phyloP scores from a whole-genome alignment of 108 stramenopile species.

The Cyclotella kingstonii region DNA sequence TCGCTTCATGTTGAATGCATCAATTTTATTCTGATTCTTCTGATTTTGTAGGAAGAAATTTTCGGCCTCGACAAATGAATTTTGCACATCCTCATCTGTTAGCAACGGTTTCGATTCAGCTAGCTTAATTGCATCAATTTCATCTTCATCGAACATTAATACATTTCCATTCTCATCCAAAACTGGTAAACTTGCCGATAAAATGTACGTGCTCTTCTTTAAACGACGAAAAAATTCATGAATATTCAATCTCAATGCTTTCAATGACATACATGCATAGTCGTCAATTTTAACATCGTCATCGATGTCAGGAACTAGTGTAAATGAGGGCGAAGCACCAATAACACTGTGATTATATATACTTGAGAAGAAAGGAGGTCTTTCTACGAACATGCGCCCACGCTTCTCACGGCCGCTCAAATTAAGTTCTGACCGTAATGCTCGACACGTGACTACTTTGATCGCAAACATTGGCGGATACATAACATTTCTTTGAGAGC shows the following conservation, averaged over 20 bases:
- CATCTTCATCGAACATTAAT: constrained; percentile 17
- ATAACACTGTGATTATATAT: neutral
- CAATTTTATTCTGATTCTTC: constrained; percentile 4
- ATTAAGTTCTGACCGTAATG: constrained; percentile 61
- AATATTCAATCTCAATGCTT: constrained; percentile 62
- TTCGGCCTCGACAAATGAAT: constrained; percentile 66
- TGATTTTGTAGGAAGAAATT: constrained; percentile 50
- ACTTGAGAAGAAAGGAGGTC: constrained; percentile 8
- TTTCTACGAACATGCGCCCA: constrained; percentile 81
- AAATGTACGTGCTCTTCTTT: constrained; percentile 63
- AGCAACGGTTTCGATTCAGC: constrained; percentile 46
- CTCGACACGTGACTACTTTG: constrained; percentile 66
- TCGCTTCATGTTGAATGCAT: constrained; percentile 46
- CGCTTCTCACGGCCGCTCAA: constrained; percentile 84
- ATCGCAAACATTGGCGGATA: constrained; percentile 68
- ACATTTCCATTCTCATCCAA: constrained; percentile 60
- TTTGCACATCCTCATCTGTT: constrained; percentile 68
- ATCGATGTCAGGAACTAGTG: neutral
- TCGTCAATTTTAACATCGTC: constrained; percentile 18
- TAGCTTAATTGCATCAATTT: constrained; percentile 2
- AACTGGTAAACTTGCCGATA: constrained; percentile 62
- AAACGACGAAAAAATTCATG: constrained; percentile 78
- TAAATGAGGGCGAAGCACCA: no score
- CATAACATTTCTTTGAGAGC: no score
- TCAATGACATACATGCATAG: constrained; percentile 48